Conservation (phyloP, 331 rosid species). For the Malus hybrid region DNA sequence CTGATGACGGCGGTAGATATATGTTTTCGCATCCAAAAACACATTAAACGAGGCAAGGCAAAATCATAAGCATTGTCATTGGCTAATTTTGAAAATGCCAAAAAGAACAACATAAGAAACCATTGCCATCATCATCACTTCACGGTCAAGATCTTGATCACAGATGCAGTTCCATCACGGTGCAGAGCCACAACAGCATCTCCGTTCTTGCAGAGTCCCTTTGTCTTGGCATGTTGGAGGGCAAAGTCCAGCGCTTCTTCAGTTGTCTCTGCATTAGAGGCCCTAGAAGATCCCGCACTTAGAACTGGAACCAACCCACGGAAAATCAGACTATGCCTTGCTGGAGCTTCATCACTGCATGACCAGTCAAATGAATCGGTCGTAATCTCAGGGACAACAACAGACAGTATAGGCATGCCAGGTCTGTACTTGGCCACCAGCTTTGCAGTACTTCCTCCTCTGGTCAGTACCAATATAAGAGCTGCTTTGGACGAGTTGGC, state of each 20-base stretch:
- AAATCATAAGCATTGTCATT: conserved; percentile 13
- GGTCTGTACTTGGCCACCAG: conserved; percentile 97
- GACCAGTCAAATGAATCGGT: conserved; percentile 89
- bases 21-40: conserved; percentile 23
- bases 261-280: conserved; percentile 85
- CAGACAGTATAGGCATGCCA: conserved; percentile 91
- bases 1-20: not conserved
- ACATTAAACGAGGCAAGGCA: conserved; percentile 8
- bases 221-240: conserved; percentile 61
- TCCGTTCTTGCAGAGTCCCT: conserved; percentile 75
- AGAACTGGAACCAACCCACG: conserved; percentile 86
- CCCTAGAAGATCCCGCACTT: conserved; percentile 84
- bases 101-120: not conserved
- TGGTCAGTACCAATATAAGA: conserved; percentile 81
- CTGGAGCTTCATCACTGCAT: conserved; percentile 96
- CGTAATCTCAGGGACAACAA: conserved; percentile 90
- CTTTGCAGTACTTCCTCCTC: conserved; percentile 97
- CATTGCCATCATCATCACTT: conserved; percentile 45
- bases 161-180: conserved; percentile 78
- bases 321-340: conserved; percentile 94
- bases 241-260: conserved; percentile 84
- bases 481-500: conserved; percentile 84
- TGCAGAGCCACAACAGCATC: conserved; percentile 94
- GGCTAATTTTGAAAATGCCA: not conserved
- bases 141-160: conserved; percentile 90